Conservation (phyloP, 2,329 filamentous ascomycete genomes). For the Trichoderma sp. region DNA sequence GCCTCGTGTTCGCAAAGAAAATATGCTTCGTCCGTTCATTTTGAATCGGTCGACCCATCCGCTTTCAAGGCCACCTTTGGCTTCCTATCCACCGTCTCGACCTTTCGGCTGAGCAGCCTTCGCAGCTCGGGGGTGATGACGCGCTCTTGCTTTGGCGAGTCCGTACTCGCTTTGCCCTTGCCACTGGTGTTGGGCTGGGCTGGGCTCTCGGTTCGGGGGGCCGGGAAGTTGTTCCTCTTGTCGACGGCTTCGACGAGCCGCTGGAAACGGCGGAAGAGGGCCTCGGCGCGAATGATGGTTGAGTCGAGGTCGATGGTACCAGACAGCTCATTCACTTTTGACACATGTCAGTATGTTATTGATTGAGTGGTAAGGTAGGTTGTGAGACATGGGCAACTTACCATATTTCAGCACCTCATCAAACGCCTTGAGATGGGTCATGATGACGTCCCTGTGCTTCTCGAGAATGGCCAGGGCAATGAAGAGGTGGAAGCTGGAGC, state of each 20-base stretch:
- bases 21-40: conserved; percentile 27
- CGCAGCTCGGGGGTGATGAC: conserved; percentile 61
- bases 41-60: conserved; percentile 40
- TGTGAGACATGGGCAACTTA: conserved; percentile 48
- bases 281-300: conserved; percentile 84
- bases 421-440: conserved; percentile 90
- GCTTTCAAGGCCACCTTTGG: conserved; percentile 40
- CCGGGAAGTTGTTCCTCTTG: conserved; percentile 83
- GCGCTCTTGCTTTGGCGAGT: conserved; percentile 43
- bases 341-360: background rate
- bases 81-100: conserved; percentile 45
- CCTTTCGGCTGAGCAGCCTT: conserved; percentile 53
- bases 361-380: background rate
- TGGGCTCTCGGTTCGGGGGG: conserved; percentile 42
- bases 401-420: conserved; percentile 97
- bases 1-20: too few species aligned
- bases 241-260: conserved; percentile 88
- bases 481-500: conserved; percentile 90
- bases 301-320: conserved; percentile 88
- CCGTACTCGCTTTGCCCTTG: conserved; percentile 45
- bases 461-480: conserved; percentile 91
- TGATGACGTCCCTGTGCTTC: conserved; percentile 94
- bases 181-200: conserved; percentile 18
- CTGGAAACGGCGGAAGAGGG: conserved; percentile 84
- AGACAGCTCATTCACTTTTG: conserved; percentile 90